These are phyloP conservation scores for Smallanthus sonchifolius DNA, from an alignment of 129 eudicot genomes.

Conservation along the genomic window DNA sequence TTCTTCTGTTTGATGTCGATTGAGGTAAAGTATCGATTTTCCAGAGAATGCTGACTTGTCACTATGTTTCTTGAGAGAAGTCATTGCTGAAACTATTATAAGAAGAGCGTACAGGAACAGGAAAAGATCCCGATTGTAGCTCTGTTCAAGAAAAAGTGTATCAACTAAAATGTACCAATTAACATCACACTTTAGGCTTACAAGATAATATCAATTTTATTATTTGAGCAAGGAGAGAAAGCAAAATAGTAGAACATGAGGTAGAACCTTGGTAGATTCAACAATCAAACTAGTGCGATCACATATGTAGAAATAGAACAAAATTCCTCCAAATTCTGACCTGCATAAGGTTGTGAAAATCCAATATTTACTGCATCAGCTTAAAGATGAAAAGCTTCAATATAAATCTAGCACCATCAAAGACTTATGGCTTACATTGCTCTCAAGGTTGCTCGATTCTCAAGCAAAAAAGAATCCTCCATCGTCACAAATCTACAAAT, in stretches of 20 bases:
- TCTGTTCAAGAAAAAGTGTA: slow-evolving; percentile 45
- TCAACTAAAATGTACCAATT: slow-evolving; percentile 4
- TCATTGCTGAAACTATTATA: slow-evolving; percentile 76
- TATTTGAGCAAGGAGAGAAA: not conserved
- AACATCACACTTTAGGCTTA: not conserved
- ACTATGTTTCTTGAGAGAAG: slow-evolving; percentile 77
- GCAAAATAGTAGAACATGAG: slow-evolving; percentile 1
- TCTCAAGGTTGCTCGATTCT: slow-evolving; percentile 82
- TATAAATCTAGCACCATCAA: slow-evolving; percentile 8
- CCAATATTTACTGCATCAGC: slow-evolving; percentile 12
- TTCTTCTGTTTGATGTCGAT: slow-evolving; percentile 95
- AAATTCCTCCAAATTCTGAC: slow-evolving; percentile 93
- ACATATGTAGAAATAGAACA: slow-evolving; percentile 79
- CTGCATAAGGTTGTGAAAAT: slow-evolving; percentile 40
- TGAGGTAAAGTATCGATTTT: slow-evolving; percentile 77
- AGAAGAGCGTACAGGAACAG: slow-evolving; percentile 74
- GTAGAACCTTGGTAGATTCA: slow-evolving; percentile 72
- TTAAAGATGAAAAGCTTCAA: slow-evolving; percentile 5
- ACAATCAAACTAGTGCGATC: slow-evolving; percentile 82
- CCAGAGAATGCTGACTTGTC: slow-evolving; percentile 94
- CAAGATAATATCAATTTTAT: not conserved
- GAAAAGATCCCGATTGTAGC: slow-evolving; percentile 90
- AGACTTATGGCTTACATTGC: slow-evolving; percentile 65
- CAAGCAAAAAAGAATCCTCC: slow-evolving; percentile 91
- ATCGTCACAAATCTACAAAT: slow-evolving; percentile 66